Evolutionary conservation across 176 grass and related monocot species (phyloP), one percentile per base, ranked within the genome.

Genomic region (Neostapfia colusana): DNA sequence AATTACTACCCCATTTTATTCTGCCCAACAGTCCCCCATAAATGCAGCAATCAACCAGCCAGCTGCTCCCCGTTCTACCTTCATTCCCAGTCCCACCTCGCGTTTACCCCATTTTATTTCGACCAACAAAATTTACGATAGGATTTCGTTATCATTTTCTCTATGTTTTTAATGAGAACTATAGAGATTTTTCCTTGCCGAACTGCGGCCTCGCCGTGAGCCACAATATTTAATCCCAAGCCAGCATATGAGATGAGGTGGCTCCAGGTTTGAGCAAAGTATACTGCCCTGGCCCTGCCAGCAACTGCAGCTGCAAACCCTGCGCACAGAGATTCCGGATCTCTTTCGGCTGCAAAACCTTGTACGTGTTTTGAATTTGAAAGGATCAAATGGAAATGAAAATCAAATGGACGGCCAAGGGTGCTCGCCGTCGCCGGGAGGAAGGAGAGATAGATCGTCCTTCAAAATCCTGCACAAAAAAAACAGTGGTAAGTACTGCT

Each of bases 391-490:
- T 41, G 61, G 67, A 49, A 23, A 53, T 49, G 43, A 50, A n/a
- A n/a, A n/a, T n/a, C n/a, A n/a, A n/a, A n/a, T 18, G 50, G 50
- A 17, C 17, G 6, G 6, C 18, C 48, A 20, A 17, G 37, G 23
- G 58, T 72, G 65, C 31, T 79, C 48, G 37, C 55, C 41, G 41
- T 2, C n/a, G 20, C 10, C 10, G 31, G 62, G 63, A 63, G 55
- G 49, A 68, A 46, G 54, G 31, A n/a, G n/a, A n/a, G n/a, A n/a
- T n/a, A 21, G 38, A 9, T 63, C 25, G 58, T 62, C 37, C 82
- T 72, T 34, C 27, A 62, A 76, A 85, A 82, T 74, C 31, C 78
- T 73, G 81, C 81, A 91, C 67, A 81, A 65, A 44, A 60, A 83
- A 41, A n/a, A n/a, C 74, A 83, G 70, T 34, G 16, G 55, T 20